Evolutionary conservation across 129 eudicot genomes (phyloP).

Genomic region (Arctium lappa): DNA sequence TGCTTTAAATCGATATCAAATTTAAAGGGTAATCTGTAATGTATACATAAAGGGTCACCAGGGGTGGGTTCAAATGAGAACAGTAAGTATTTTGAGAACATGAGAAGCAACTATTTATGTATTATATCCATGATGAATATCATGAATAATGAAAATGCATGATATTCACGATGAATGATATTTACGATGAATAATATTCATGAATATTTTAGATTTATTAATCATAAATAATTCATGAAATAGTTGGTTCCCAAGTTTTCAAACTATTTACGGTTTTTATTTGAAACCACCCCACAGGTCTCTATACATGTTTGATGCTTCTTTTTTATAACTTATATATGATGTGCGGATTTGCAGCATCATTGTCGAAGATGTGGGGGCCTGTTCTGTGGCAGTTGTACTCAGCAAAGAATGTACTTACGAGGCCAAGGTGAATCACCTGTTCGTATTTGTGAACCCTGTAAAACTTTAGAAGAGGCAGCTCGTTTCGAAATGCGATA

Average conservation of each 20-base stretch:
- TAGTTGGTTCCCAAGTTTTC: not conserved
- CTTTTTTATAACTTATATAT: not conserved
- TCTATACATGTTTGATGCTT: not conserved
- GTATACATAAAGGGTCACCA: not conserved
- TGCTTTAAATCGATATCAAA: not conserved
- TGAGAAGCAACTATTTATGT: not conserved
- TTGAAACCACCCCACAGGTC: not conserved
- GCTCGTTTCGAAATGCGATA: constrained; percentile 79
- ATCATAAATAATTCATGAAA: too few species aligned
- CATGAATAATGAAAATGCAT: not conserved
- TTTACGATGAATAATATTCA: not conserved
- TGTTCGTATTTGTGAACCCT: constrained; percentile 92
- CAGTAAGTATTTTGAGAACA: not conserved
- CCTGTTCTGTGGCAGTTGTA: constrained; percentile 75
- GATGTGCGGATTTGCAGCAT: constrained; percentile 57
- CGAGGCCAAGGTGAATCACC: constrained; percentile 97
- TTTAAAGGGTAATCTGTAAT: not conserved
- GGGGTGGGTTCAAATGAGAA: not conserved
- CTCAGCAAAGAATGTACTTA: constrained; percentile 72
- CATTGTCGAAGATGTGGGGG: constrained; percentile 96
- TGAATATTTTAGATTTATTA: not conserved
- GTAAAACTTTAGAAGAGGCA: constrained; percentile 92
- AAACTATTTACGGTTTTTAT: not conserved
- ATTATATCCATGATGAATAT: not conserved
- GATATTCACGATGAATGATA: not conserved